These are phyloP conservation scores for Suhomyces kilbournensis DNA, from an alignment of 805 yeast species.

Conservation along the genomic window DNA sequence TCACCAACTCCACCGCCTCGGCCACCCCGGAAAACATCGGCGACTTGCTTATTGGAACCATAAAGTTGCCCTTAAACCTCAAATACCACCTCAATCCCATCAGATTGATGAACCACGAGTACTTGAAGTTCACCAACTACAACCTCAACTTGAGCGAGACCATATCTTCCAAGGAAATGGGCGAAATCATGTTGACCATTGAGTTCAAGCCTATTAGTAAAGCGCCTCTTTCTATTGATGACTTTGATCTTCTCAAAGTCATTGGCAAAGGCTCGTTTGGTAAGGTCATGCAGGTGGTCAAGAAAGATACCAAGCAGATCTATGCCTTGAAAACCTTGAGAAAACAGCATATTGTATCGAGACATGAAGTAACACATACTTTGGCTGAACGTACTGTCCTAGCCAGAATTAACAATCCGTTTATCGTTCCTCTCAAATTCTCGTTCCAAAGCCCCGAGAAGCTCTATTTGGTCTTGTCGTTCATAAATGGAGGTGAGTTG, in stretches of 20 bases:
- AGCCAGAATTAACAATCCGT: slow-evolving; percentile 90
- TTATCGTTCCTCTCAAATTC: slow-evolving; percentile 93
- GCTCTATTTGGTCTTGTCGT: slow-evolving; percentile 82
- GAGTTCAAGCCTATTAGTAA: slow-evolving; percentile 64
- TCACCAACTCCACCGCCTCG: slow-evolving; percentile 20
- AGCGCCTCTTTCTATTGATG: slow-evolving; percentile 78
- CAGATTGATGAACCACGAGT: slow-evolving; percentile 64
- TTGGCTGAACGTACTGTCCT: slow-evolving; percentile 93
- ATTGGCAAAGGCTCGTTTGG: slow-evolving; percentile 98
- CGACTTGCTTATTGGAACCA: slow-evolving; percentile 75
- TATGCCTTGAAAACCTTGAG: slow-evolving; percentile 93
- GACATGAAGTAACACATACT: slow-evolving; percentile 94
- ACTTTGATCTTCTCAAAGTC: slow-evolving; percentile 88
- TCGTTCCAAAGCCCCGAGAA: slow-evolving; percentile 97
- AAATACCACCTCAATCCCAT: slow-evolving; percentile 47
- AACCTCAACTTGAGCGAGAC: slow-evolving; percentile 41
- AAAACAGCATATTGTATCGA: slow-evolving; percentile 89
- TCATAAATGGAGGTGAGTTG: slow-evolving; percentile 95
- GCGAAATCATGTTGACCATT: slow-evolving; percentile 58
- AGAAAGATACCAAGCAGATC: slow-evolving; percentile 90
- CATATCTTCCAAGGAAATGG: slow-evolving; percentile 33
- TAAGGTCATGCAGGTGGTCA: slow-evolving; percentile 97
- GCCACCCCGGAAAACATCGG: slow-evolving; percentile 38
- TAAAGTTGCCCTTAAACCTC: slow-evolving; percentile 58
- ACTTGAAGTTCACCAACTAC: slow-evolving; percentile 28